phyloP scores from a whole-genome alignment of 495 filamentous ascomycete genomes.

The Penicillium ochrochloron region DNA sequence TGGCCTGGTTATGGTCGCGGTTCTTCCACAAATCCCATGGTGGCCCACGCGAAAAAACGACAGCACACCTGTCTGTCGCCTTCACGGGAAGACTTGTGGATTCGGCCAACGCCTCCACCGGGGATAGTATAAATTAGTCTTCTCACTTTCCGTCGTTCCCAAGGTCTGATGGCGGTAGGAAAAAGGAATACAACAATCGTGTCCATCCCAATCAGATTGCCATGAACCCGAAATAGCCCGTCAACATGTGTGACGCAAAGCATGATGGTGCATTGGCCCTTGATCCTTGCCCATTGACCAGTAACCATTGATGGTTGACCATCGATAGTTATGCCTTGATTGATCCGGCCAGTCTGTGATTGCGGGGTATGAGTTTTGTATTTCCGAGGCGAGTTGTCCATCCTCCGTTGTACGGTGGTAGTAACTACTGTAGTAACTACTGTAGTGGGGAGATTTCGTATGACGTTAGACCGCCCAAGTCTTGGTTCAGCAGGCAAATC shows the following conservation, averaged over 20 bases:
- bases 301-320: neutral
- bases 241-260: neutral
- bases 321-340: neutral
- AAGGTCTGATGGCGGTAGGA: neutral
- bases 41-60: constrained; percentile 13
- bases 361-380: constrained; percentile 1
- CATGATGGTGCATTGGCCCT: neutral
- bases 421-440: neutral
- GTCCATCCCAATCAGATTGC: neutral
- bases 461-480: constrained; percentile 3
- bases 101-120: no score
- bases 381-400: neutral
- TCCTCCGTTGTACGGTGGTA: neutral
- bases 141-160: neutral
- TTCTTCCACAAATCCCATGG: neutral
- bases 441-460: neutral
- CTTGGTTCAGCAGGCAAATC: neutral
- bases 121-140: neutral
- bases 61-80: neutral
- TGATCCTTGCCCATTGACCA: neutral
- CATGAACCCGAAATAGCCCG: neutral
- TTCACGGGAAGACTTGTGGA: neutral
- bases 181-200: neutral
- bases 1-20: neutral
- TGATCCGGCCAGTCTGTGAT: neutral